These are phyloP conservation scores for Amanita subjunquillea DNA, from an alignment of 768 basidiomycete genomes.

Conservation along the genomic window DNA sequence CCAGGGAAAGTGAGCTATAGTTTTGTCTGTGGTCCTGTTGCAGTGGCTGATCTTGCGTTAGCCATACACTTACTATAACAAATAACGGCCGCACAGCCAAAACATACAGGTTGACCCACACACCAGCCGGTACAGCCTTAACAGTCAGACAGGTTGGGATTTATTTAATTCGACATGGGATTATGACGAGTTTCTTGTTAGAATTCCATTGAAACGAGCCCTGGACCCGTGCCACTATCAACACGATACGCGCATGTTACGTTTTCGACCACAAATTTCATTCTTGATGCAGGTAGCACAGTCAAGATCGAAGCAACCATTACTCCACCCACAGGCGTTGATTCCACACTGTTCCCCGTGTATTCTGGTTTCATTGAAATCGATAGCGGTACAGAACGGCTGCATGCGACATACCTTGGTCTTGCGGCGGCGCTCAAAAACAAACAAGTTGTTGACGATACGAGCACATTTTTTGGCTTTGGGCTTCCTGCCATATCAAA, in stretches of 20 bases:
- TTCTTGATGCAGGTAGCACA: conserved; percentile 25
- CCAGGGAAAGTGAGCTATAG: conserved; percentile 19
- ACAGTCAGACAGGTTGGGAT: conserved; percentile 22
- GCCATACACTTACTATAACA: conserved; percentile 32
- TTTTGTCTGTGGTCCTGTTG: background rate
- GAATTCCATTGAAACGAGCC: conserved; percentile 23
- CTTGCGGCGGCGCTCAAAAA: conserved; percentile 24
- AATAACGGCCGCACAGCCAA: conserved; percentile 31
- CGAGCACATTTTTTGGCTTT: conserved; percentile 34
- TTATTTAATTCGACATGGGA: background rate
- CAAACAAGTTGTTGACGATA: conserved; percentile 35
- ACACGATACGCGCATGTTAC: conserved; percentile 29
- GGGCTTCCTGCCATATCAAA: conserved; percentile 32
- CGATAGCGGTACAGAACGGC: conserved; percentile 20
- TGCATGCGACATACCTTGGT: conserved; percentile 34
- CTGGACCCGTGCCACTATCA: conserved; percentile 36
- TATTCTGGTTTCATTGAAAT: conserved; percentile 44
- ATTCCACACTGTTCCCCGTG: conserved; percentile 39
- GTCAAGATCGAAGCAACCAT: conserved; percentile 28
- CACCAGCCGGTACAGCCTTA: conserved; percentile 35
- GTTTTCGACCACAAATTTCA: conserved; percentile 29
- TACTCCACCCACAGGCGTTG: conserved; percentile 27
- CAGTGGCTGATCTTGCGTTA: conserved; percentile 7
- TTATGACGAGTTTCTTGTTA: conserved; percentile 5
- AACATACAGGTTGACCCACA: conserved; percentile 30